Evolutionary conservation across 768 basidiomycete genomes (phyloP).

Genomic region (Dacryopinax spathularia): DNA sequence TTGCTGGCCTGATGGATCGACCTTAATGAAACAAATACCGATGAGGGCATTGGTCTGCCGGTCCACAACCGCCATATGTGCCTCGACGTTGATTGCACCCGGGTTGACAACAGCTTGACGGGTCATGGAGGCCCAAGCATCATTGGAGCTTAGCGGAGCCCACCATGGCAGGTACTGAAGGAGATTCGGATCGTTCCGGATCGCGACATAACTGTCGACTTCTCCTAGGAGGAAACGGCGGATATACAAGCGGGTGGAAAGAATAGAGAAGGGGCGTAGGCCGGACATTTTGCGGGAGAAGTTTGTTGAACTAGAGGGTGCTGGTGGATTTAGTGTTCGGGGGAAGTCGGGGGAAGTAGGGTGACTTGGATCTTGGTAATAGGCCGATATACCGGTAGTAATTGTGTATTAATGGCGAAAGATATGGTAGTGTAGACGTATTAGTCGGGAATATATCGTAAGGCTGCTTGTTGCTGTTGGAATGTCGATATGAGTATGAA

Average conservation of each 20-base stretch:
- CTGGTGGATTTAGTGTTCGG: too few species aligned
- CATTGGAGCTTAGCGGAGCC: neutral
- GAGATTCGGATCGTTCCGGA: neutral
- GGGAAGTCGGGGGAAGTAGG: neutral
- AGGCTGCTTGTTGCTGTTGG: neutral
- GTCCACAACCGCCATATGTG: neutral
- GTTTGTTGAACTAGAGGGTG: neutral
- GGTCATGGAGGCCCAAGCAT: neutral
- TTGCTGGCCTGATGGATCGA: neutral
- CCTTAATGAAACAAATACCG: neutral
- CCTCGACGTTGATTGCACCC: neutral
- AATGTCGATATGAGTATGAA: too few species aligned
- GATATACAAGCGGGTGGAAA: neutral
- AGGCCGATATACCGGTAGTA: too few species aligned
- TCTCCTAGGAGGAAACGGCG: neutral
- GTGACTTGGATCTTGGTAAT: neutral
- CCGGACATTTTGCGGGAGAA: neutral
- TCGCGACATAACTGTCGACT: neutral
- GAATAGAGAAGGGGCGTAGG: slow-evolving; percentile 1
- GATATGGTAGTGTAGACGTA: neutral
- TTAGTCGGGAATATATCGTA: neutral
- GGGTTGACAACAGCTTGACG: neutral
- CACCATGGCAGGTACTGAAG: neutral
- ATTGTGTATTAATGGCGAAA: neutral
- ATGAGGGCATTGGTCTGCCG: neutral